Evolutionary conservation across 345 rosid species (phyloP).

Genomic region (Gossypium mustelinum): DNA sequence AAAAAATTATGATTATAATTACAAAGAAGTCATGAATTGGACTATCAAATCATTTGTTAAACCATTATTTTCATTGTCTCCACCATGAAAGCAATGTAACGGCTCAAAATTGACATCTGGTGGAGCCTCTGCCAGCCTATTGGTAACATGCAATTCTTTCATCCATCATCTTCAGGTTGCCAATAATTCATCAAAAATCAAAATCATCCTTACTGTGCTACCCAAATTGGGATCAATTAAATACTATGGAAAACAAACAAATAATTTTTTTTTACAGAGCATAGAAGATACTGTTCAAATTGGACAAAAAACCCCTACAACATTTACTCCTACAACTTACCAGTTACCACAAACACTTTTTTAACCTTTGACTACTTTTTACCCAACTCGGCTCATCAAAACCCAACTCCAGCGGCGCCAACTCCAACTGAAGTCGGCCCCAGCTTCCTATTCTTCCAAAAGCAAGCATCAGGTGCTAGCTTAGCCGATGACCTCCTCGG

Average conservation of each 20-base stretch:
- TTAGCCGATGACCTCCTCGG: slow-evolving; percentile 65
- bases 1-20: neutral
- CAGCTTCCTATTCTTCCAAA: slow-evolving; percentile 83
- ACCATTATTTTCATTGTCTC: neutral
- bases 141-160: slow-evolving; percentile 1
- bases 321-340: slow-evolving; percentile 25
- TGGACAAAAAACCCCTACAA: slow-evolving; percentile 3
- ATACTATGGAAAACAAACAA: neutral
- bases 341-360: neutral
- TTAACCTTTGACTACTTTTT: neutral
- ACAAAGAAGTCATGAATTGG: too few relatives aligned
- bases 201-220: neutral
- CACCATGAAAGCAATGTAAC: slow-evolving; percentile 9
- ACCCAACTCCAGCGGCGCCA: slow-evolving; percentile 76
- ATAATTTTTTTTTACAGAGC: slow-evolving; percentile 23
- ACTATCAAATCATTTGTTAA: slow-evolving; percentile 11
- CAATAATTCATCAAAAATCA: neutral
- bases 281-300: neutral
- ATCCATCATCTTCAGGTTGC: neutral
- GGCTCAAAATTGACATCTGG: slow-evolving; percentile 13
- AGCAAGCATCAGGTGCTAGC: slow-evolving; percentile 70
- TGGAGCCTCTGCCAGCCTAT: neutral
- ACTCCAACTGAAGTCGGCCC: slow-evolving; percentile 69
- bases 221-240: too few relatives aligned
- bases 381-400: slow-evolving; percentile 27